These are phyloP conservation scores for Plasmodium knowlesi DNA, from an alignment of 169 alveolate species.

Conservation along the genomic window DNA sequence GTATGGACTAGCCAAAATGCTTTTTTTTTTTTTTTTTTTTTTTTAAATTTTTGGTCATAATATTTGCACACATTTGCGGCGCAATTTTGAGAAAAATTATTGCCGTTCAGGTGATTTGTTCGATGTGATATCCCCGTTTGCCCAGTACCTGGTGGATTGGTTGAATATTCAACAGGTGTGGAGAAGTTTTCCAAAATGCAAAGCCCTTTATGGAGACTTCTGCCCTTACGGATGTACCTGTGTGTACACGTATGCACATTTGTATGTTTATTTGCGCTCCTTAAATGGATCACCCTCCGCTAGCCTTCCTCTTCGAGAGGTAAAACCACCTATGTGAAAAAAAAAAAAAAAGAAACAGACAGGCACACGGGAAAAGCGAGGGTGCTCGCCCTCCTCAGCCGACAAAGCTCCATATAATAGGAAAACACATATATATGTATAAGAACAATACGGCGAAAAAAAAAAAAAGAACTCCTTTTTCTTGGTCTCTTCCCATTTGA, in stretches of 20 bases:
- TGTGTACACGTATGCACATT: background rate
- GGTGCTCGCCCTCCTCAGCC: background rate
- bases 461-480: background rate
- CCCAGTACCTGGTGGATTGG: background rate
- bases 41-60: conserved; percentile 1
- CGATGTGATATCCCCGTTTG: background rate
- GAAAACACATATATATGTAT: background rate
- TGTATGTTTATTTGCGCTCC: background rate
- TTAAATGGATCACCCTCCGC: background rate
- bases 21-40: background rate
- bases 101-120: conserved; percentile 3
- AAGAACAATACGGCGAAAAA: background rate
- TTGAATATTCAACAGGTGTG: background rate
- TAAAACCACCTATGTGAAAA: background rate
- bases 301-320: background rate
- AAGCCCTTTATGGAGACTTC: background rate
- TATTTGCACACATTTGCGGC: background rate
- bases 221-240: background rate
- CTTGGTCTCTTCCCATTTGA: background rate
- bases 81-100: background rate
- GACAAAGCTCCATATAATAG: background rate
- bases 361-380: background rate
- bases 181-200: background rate
- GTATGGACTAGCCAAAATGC: background rate
- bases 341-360: too few relatives aligned